Evolutionary conservation across 768 basidiomycete genomes (phyloP).

Genomic region (Boletus huronensis): DNA sequence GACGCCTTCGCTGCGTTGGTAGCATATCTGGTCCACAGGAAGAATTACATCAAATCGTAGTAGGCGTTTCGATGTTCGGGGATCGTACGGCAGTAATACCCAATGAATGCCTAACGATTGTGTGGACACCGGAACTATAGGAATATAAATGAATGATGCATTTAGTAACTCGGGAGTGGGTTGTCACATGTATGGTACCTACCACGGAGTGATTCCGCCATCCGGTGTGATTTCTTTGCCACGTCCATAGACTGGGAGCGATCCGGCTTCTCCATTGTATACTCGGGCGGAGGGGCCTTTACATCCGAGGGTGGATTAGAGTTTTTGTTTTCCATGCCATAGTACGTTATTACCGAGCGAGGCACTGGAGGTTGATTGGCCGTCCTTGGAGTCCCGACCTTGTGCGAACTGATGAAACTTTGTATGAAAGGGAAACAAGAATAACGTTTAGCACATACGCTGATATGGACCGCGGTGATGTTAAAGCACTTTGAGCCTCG

Average conservation of each 20-base stretch:
- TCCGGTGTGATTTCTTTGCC: background rate
- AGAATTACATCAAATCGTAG: slow-evolving; percentile 44
- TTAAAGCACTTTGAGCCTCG: background rate
- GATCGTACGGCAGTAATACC: slow-evolving; percentile 41
- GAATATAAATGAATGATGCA: background rate
- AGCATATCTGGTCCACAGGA: slow-evolving; percentile 32
- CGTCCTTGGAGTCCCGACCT: background rate
- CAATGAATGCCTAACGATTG: slow-evolving; percentile 37
- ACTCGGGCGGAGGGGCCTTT: background rate
- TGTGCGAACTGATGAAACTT: background rate
- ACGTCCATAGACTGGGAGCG: background rate
- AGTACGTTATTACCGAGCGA: background rate
- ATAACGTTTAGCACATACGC: background rate
- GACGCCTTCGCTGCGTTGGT: slow-evolving; percentile 13
- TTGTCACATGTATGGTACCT: background rate
- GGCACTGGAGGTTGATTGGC: background rate
- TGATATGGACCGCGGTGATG: background rate
- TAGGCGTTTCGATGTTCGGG: slow-evolving; percentile 28
- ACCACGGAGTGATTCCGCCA: background rate
- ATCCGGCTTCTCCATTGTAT: background rate
- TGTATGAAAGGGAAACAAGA: background rate
- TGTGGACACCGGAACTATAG: background rate
- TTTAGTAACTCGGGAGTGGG: background rate
- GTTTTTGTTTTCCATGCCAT: background rate
- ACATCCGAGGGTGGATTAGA: background rate